These are phyloP conservation scores for Pythium volutum DNA, from an alignment of 352 stramenopile species.

Conservation along the genomic window DNA sequence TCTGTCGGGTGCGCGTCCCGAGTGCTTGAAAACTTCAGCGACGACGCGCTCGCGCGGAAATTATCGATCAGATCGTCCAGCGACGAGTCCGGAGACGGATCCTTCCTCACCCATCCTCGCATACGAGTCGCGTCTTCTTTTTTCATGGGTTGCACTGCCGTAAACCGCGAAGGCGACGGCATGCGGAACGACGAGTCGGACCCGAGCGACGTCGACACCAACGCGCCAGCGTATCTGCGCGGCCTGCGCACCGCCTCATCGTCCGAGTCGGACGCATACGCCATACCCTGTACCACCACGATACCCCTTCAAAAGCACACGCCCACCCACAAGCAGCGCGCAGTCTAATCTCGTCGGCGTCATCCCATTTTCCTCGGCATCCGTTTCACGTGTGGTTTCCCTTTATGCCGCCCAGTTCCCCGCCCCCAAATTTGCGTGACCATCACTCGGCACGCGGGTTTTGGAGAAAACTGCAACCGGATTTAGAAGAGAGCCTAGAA, in stretches of 20 bases:
- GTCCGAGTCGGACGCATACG: slow-evolving; percentile 1
- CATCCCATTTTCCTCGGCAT: neutral
- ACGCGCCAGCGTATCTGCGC: slow-evolving; percentile 5
- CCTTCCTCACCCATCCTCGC: neutral
- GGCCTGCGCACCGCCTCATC: neutral
- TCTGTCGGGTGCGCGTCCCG: neutral
- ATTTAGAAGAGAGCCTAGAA: no score
- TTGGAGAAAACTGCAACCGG: neutral
- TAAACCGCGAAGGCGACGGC: slow-evolving; percentile 8
- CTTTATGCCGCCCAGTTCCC: neutral
- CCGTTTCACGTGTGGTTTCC: slow-evolving; percentile 1
- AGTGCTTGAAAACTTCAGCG: neutral
- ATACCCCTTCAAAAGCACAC: neutral
- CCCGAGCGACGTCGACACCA: slow-evolving; percentile 15
- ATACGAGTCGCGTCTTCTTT: no score
- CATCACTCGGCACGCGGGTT: slow-evolving; percentile 11
- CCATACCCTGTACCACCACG: neutral
- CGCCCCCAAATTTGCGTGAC: neutral
- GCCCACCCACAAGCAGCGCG: no score
- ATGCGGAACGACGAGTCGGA: slow-evolving; percentile 18
- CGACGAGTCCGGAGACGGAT: slow-evolving; percentile 24
- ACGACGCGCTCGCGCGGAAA: slow-evolving; percentile 39
- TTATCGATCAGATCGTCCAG: slow-evolving; percentile 48
- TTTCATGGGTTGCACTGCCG: neutral
- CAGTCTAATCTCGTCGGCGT: neutral